Conservation (phyloP, 305 asterid genomes). For the Petunia hybrid region DNA sequence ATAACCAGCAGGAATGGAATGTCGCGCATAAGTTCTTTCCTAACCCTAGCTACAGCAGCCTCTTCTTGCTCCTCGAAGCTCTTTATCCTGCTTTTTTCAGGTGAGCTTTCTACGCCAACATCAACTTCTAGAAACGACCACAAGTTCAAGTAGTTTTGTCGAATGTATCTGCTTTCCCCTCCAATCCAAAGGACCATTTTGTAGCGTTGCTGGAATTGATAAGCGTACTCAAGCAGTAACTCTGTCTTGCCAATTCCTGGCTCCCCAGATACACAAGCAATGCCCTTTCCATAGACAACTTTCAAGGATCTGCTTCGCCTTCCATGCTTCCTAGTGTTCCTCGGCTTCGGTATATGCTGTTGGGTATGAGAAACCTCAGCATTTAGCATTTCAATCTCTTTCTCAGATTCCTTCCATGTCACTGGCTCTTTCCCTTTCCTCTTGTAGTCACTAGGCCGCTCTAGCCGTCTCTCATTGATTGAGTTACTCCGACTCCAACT, state of each 20-base stretch:
- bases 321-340: constrained; percentile 51
- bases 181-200: constrained; percentile 96
- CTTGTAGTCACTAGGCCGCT: constrained; percentile 49
- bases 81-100: constrained; percentile 67
- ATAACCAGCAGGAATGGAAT: constrained; percentile 84
- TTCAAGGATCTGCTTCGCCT: constrained; percentile 71
- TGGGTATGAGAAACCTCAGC: constrained; percentile 50
- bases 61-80: constrained; percentile 98
- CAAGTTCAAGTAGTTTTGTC: constrained; percentile 84
- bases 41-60: constrained; percentile 78
- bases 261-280: constrained; percentile 93
- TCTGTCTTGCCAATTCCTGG: constrained; percentile 96
- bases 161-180: constrained; percentile 85
- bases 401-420: constrained; percentile 88
- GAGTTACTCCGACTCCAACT: constrained; percentile 84
- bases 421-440: constrained; percentile 82
- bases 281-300: constrained; percentile 85
- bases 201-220: constrained; percentile 81
- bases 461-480: constrained; percentile 61
- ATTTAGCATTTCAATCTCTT: constrained; percentile 90
- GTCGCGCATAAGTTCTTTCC: constrained; percentile 88
- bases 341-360: constrained; percentile 47
- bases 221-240: constrained; percentile 86
- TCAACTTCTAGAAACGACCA: constrained; percentile 85
- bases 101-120: constrained; percentile 66